Evolutionary conservation across 2,329 filamentous ascomycete species (phyloP), one percentile per base, ranked within the genome.

Genomic region (Fusarium continuum): DNA sequence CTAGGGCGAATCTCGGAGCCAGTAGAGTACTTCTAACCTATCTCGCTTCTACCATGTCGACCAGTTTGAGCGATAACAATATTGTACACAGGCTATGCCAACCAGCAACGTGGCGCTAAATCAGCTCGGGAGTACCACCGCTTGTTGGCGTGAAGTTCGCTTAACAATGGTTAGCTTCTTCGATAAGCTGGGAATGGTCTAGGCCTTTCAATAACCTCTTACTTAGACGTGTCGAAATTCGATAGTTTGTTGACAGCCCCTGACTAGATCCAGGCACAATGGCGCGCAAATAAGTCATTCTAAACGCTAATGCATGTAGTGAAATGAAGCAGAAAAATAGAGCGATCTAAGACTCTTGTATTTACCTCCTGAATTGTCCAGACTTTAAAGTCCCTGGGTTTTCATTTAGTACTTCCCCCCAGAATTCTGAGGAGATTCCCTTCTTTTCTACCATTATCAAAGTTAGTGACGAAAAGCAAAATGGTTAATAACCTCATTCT

Each of bases 171-270:
- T 13, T 28, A 3, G 14, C 11, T 28, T n/a, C n/a, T 13, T 28
- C 4, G 26, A 10, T 14, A 13, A 13, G 26, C 26, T 28, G 26
- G 14, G 10, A 28, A 6, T 5, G 25, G 35, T 11, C 51, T 36
- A 55, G 46, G 6, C 9, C 9, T 11, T 28, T n/a, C 35, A 28
- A 52, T 43, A 43, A 28, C 11, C 14, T 13, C 11, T 31, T 8
- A 4, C 26, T 28, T 17, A 17, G 14, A 16, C n/a, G 25, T 13
- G 2, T 8, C 9, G 19, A 55, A 25, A 5, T 22, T 52, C 46
- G 17, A 55, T 55, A 55, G 51, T 52, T 19, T 43, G 19, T 23
- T 14, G 13, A 17, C 1, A 16, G 14, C 46, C 51, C 51, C 51
- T 52, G 51, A 43, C 46, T 55, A 43, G 23, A 25, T 22, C 5